Evolutionary conservation across 352 stramenopile genomes (phyloP).

Genomic region (Phytophthora meadii): DNA sequence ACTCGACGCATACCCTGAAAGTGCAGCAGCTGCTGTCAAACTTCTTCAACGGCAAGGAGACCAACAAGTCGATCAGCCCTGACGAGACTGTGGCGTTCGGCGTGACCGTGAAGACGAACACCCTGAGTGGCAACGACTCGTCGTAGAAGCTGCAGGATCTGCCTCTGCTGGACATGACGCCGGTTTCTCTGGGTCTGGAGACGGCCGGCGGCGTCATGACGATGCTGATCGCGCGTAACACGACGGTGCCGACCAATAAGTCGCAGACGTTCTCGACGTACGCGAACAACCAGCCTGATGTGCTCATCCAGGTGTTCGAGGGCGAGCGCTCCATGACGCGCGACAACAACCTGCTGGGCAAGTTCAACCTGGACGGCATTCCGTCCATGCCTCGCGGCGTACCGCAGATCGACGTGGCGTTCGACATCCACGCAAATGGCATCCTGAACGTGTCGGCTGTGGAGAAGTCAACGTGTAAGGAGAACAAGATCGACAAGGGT

Average conservation of each 20-base stretch:
- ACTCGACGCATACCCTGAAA: slow-evolving; percentile 24
- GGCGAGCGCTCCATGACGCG: slow-evolving; percentile 95
- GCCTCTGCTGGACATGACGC: slow-evolving; percentile 89
- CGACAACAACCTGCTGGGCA: slow-evolving; percentile 92
- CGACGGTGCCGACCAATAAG: slow-evolving; percentile 89
- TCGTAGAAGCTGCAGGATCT: slow-evolving; percentile 89
- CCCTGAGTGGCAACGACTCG: slow-evolving; percentile 61
- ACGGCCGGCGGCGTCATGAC: slow-evolving; percentile 91
- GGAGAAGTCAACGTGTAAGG: slow-evolving; percentile 95
- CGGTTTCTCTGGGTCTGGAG: slow-evolving; percentile 87
- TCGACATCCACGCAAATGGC: slow-evolving; percentile 89
- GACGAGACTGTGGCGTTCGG: slow-evolving; percentile 87
- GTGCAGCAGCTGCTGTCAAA: slow-evolving; percentile 65
- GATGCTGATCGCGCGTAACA: slow-evolving; percentile 86
- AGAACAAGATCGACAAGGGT: slow-evolving; percentile 30
- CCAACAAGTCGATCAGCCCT: slow-evolving; percentile 82
- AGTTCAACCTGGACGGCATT: slow-evolving; percentile 89
- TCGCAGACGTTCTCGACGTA: slow-evolving; percentile 90
- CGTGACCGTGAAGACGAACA: slow-evolving; percentile 71
- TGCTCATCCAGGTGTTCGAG: slow-evolving; percentile 92
- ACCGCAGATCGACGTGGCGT: slow-evolving; percentile 90
- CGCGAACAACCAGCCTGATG: slow-evolving; percentile 84
- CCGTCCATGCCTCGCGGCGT: slow-evolving; percentile 88
- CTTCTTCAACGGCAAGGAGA: slow-evolving; percentile 77
- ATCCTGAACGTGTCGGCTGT: slow-evolving; percentile 94